phyloP scores from a whole-genome alignment of 176 grass and related monocot species.

The Guadua angustifolia region DNA sequence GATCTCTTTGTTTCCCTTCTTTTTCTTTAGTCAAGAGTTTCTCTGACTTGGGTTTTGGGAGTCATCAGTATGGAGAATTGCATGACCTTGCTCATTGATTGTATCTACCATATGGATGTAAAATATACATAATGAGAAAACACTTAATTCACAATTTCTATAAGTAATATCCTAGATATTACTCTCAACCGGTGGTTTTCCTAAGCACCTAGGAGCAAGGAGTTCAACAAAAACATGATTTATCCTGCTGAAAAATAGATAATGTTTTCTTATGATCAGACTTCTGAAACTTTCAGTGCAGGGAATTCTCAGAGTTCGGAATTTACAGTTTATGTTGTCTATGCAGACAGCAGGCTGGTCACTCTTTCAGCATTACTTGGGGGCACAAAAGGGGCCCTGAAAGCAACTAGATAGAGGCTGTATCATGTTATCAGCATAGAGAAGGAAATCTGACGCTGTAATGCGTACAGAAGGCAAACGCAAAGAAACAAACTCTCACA shows the following conservation, averaged over 20 bases:
- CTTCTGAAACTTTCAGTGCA: slow-evolving; percentile 24
- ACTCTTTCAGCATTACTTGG: slow-evolving; percentile 3
- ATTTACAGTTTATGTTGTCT: slow-evolving; percentile 39
- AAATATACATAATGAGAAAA: neutral
- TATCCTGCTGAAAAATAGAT: neutral
- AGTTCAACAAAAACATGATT: neutral
- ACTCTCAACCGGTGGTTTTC: neutral
- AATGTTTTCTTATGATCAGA: neutral
- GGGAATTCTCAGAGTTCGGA: slow-evolving; percentile 1
- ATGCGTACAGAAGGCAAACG: slow-evolving; percentile 29
- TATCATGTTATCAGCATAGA: neutral
- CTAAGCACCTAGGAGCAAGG: neutral
- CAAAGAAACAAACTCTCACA: slow-evolving; percentile 43
- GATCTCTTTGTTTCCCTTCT: neutral
- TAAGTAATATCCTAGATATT: neutral
- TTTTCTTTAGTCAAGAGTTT: slow-evolving; percentile 17
- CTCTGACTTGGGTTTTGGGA: neutral
- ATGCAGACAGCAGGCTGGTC: slow-evolving; percentile 10
- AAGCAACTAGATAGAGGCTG: slow-evolving; percentile 23
- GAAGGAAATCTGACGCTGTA: slow-evolving; percentile 18
- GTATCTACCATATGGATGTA: neutral
- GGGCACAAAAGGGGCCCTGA: slow-evolving; percentile 24
- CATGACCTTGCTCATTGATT: neutral
- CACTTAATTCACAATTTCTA: neutral
- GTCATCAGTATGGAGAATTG: neutral